Conservation (phyloP, 371 early-diverging fungal species). For the Chytridium lagenaria region DNA sequence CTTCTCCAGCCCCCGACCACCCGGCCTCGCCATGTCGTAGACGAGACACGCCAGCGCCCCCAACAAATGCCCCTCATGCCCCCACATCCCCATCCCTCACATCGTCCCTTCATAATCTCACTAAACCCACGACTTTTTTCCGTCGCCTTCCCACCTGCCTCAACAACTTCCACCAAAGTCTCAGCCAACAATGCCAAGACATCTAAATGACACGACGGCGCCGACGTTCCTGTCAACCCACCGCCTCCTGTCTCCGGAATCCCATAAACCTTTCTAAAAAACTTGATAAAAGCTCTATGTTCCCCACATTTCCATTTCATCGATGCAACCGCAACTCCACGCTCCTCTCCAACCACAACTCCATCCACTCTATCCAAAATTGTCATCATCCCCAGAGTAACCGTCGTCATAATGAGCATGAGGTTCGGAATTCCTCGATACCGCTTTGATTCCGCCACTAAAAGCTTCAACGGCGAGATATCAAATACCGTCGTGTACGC, state of each 20-base stretch:
- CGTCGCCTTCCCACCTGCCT: neutral
- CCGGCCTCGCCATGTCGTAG: too few relatives aligned
- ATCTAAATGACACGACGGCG: neutral
- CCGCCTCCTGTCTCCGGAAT: neutral
- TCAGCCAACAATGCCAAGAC: neutral
- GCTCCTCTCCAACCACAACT: neutral
- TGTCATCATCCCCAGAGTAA: neutral
- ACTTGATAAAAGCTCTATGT: neutral
- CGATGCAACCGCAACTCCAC: neutral
- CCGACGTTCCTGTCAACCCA: neutral
- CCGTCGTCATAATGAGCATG: neutral
- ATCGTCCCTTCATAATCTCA: too few relatives aligned
- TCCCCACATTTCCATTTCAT: neutral
- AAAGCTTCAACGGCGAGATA: neutral
- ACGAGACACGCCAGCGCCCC: too few relatives aligned
- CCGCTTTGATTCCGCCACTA: neutral
- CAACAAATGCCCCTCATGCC: too few relatives aligned
- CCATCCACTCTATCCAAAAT: neutral
- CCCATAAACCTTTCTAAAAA: neutral
- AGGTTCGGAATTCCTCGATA: neutral
- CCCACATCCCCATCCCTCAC: too few relatives aligned
- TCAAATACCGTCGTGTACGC: neutral
- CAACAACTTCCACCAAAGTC: neutral
- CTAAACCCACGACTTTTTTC: too few relatives aligned
- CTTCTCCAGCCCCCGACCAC: too few relatives aligned